A percentile compares a stretch with the other conserved stretches of the same genome.
These are phyloP conservation scores for Pichia californica DNA, from an alignment of 805 yeast genomes.

Conservation along the genomic window DNA sequence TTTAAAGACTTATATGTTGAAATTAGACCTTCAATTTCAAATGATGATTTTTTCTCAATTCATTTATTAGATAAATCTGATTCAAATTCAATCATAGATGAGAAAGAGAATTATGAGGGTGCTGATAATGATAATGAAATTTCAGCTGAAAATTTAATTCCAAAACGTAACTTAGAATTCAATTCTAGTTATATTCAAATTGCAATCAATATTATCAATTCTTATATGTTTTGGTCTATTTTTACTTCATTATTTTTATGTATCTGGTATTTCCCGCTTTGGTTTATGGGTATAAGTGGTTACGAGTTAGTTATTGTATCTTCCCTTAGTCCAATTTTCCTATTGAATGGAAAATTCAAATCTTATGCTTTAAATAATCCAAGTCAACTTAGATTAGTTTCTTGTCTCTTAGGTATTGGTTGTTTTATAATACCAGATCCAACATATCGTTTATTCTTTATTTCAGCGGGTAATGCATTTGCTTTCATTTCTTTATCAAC, in stretches of 20 bases:
- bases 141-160: slow-evolving; percentile 14
- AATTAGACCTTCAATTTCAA: slow-evolving; percentile 23
- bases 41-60: slow-evolving; percentile 21
- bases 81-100: not conserved
- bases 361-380: slow-evolving; percentile 38
- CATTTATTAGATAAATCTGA: slow-evolving; percentile 17
- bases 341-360: slow-evolving; percentile 29
- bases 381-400: slow-evolving; percentile 44
- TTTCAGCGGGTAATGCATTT: slow-evolving; percentile 62
- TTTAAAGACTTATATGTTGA: slow-evolving; percentile 55
- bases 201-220: slow-evolving; percentile 46
- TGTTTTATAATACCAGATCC: slow-evolving; percentile 68
- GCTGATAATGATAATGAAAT: not conserved
- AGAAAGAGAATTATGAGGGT: not conserved
- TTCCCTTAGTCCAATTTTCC: slow-evolving; percentile 44
- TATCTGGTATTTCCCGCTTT: slow-evolving; percentile 95
- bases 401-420: slow-evolving; percentile 65
- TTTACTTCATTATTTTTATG: slow-evolving; percentile 75
- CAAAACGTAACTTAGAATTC: slow-evolving; percentile 16
- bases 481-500: slow-evolving; percentile 52
- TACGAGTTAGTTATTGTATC: slow-evolving; percentile 69
- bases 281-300: slow-evolving; percentile 98
- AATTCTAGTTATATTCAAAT: slow-evolving; percentile 31
- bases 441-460: slow-evolving; percentile 55
- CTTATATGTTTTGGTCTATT: slow-evolving; percentile 81